Conservation (phyloP, 1,284 basidiomycete genomes). For the Papiliotrema nemorosa region DNA sequence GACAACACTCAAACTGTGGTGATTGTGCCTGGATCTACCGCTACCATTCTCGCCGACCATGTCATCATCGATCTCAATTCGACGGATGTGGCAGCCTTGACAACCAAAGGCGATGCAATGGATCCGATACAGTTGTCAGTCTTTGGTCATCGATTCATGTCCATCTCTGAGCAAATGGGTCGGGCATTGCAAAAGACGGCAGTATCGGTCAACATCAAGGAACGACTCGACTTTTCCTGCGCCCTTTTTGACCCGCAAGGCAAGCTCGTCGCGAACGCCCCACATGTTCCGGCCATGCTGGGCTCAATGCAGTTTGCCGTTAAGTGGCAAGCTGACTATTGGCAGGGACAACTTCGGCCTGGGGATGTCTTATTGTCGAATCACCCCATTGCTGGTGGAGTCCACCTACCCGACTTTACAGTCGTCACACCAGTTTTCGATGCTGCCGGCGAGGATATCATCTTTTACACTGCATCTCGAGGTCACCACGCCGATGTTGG, state of each 20-base stretch:
- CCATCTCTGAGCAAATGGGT: slow-evolving; percentile 54
- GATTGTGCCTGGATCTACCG: slow-evolving; percentile 11
- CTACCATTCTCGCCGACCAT: neutral
- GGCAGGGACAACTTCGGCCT: slow-evolving; percentile 34
- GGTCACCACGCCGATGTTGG: slow-evolving; percentile 46
- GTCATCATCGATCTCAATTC: neutral
- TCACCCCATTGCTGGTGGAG: slow-evolving; percentile 39
- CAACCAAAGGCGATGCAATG: neutral
- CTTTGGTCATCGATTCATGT: slow-evolving; percentile 50
- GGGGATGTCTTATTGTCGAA: slow-evolving; percentile 53
- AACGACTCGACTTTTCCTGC: slow-evolving; percentile 50
- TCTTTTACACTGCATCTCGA: slow-evolving; percentile 41
- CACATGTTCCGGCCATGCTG: slow-evolving; percentile 54
- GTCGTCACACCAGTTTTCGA: slow-evolving; percentile 42
- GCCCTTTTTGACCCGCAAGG: slow-evolving; percentile 53
- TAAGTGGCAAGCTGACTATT: slow-evolving; percentile 45
- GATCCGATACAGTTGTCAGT: neutral
- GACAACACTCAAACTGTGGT: slow-evolving; percentile 44
- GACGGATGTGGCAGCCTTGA: neutral
- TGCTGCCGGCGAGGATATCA: slow-evolving; percentile 50
- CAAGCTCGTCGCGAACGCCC: slow-evolving; percentile 54
- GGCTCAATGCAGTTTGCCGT: slow-evolving; percentile 45
- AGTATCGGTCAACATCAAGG: slow-evolving; percentile 44
- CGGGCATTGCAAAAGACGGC: slow-evolving; percentile 52
- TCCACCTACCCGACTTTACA: slow-evolving; percentile 47